Conservation (phyloP, 345 rosid genomes). For the Citrus trifoliata region DNA sequence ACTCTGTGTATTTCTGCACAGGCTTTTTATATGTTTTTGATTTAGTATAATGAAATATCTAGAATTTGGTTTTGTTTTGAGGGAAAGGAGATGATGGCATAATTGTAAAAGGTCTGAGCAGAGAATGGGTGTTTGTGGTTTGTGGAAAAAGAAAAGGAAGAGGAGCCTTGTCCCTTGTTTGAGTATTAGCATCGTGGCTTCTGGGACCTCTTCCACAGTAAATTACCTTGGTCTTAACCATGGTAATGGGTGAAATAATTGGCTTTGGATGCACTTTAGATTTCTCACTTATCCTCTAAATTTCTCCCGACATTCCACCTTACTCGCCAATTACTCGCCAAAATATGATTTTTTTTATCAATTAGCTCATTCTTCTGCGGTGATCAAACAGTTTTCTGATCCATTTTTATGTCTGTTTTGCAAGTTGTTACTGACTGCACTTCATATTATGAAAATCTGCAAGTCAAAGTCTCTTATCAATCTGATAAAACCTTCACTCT, state of each 20-base stretch:
- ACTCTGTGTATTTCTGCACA: neutral
- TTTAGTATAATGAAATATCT: neutral
- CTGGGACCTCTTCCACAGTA: constrained; percentile 29
- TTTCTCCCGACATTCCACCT: constrained; percentile 9
- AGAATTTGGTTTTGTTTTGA: neutral
- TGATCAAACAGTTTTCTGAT: neutral
- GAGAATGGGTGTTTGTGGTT: neutral
- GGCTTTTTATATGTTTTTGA: neutral
- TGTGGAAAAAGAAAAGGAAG: constrained; percentile 12
- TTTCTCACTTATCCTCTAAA: constrained; percentile 11
- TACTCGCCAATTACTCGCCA: neutral
- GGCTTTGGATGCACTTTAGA: constrained; percentile 1
- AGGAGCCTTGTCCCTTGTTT: constrained; percentile 36
- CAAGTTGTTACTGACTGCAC: neutral
- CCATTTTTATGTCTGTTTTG: neutral
- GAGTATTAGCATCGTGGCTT: constrained; percentile 26
- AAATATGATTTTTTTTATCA: neutral
- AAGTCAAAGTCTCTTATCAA: neutral
- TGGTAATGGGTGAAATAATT: constrained; percentile 12
- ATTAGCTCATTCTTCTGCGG: neutral
- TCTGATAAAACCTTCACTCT: neutral
- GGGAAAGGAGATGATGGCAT: neutral
- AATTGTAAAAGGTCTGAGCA: neutral
- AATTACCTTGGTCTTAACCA: constrained; percentile 11
- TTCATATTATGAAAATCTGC: neutral